These are phyloP conservation scores for Carex littledalei DNA, from an alignment of 176 grass and related monocot genomes.

Conservation along the genomic window DNA sequence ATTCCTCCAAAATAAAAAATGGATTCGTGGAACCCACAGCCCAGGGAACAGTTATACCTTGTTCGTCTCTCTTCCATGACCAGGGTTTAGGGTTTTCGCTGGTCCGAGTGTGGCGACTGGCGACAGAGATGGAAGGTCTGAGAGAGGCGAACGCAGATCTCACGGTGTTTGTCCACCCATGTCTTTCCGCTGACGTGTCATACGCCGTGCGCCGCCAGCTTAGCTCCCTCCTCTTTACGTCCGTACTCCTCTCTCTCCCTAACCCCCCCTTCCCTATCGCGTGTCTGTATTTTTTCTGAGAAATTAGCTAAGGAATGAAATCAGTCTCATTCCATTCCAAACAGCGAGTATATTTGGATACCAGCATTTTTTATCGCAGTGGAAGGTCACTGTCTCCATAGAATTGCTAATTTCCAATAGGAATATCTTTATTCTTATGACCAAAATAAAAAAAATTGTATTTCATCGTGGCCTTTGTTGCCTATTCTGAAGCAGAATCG, in stretches of 20 bases:
- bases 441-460: not conserved
- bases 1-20: too few species aligned
- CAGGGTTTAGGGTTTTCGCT: constrained; percentile 23
- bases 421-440: not conserved
- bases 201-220: constrained; percentile 66
- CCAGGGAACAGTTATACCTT: not conserved
- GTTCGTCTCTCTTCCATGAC: not conserved
- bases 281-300: not conserved
- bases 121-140: constrained; percentile 52
- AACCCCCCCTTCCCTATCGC: not conserved
- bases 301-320: not conserved
- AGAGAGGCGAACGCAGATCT: constrained; percentile 38
- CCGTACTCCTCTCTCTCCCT: not conserved
- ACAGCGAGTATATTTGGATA: not conserved
- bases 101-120: not conserved
- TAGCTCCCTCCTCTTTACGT: constrained; percentile 76
- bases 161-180: constrained; percentile 75
- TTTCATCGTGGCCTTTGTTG: not conserved
- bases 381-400: not conserved
- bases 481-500: not conserved
- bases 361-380: not conserved
- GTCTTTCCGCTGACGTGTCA: constrained; percentile 29
- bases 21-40: too few species aligned
- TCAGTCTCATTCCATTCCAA: not conserved
- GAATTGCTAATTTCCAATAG: not conserved